Evolutionary conservation across 495 filamentous ascomycete genomes (phyloP).

Genomic region (Lophiostoma macrostomum): DNA sequence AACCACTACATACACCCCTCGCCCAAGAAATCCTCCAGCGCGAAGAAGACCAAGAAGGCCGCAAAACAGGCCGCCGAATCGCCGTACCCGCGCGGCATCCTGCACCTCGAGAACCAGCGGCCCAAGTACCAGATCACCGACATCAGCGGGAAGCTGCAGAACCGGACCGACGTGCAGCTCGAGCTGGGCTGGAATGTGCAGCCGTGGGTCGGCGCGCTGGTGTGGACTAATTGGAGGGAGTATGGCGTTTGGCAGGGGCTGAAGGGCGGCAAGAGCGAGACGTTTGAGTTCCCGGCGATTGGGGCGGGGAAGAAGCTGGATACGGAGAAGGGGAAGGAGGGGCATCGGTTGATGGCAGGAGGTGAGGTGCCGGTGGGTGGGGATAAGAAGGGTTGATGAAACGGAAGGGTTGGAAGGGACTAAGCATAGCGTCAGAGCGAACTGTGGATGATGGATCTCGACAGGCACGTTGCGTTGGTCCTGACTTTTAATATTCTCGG

Average conservation of each 20-base stretch:
- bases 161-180: constrained; percentile 68
- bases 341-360: constrained; percentile 40
- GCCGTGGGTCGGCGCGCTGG: constrained; percentile 88
- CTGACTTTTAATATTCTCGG: too few species aligned
- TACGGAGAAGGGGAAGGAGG: constrained; percentile 42
- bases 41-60: constrained; percentile 11
- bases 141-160: constrained; percentile 69
- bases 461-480: too few species aligned
- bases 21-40: constrained; percentile 34
- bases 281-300: constrained; percentile 71
- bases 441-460: too few species aligned
- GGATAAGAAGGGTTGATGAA: not conserved
- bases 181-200: constrained; percentile 91
- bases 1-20: constrained; percentile 48
- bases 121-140: constrained; percentile 95
- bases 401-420: too few species aligned
- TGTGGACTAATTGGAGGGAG: constrained; percentile 66
- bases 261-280: constrained; percentile 58
- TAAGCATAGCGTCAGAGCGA: too few species aligned
- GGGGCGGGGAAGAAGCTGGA: constrained; percentile 40
- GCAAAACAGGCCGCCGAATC: constrained; percentile 11
- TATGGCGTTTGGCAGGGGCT: constrained; percentile 62
- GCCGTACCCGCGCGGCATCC: constrained; percentile 51
- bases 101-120: constrained; percentile 73
- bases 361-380: constrained; percentile 19